These are phyloP conservation scores for Penicillium tannophilum DNA, from an alignment of 495 filamentous ascomycete species.

Conservation along the genomic window DNA sequence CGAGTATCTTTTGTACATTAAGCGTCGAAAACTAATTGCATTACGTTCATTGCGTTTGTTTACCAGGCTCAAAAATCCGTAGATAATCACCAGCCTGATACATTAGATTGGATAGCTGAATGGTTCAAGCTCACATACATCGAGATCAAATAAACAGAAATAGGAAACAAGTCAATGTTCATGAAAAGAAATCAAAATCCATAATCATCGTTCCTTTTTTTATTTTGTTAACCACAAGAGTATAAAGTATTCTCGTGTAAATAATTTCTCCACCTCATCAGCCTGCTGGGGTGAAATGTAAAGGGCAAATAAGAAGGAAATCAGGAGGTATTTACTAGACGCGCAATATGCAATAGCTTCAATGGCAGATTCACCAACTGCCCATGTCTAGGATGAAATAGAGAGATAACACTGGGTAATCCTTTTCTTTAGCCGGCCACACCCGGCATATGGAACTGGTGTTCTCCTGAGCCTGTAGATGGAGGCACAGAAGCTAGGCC, in stretches of 20 bases:
- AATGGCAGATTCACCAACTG: neutral
- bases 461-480: constrained; percentile 20
- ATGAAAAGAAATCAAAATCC: neutral
- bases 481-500: constrained; percentile 22
- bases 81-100: neutral
- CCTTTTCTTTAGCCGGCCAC: constrained; percentile 16
- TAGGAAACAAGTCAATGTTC: neutral
- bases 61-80: neutral
- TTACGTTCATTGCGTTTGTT: constrained; percentile 1
- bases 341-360: neutral
- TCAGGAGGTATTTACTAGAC: neutral
- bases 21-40: neutral
- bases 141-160: neutral
- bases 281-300: constrained; percentile 21
- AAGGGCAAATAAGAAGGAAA: neutral
- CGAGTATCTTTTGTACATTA: constrained; percentile 4
- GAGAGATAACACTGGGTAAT: neutral
- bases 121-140: neutral
- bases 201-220: neutral
- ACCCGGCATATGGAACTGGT: constrained; percentile 23
- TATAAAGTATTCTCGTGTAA: neutral
- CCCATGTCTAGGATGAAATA: neutral
- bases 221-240: neutral
- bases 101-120: too few relatives aligned
- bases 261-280: constrained; percentile 17